Evolutionary conservation across 2,329 filamentous ascomycete genomes (phyloP), one percentile per base, ranked within the genome.

Genomic region (Fusarium pseudoanthophilum): DNA sequence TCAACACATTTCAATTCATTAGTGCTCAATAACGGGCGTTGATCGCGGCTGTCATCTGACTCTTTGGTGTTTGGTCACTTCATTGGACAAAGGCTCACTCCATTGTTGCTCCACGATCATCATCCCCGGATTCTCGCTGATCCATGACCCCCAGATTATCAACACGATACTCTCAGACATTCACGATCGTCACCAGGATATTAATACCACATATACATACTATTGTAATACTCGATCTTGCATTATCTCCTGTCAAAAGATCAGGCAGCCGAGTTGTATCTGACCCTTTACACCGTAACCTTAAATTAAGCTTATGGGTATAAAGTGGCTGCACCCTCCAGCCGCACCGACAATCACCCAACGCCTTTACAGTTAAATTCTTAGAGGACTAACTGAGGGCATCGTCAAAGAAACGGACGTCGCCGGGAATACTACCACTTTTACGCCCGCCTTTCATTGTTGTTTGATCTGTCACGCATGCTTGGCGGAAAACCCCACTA

Each of bases 271-370:
- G 11, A 32, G 30, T 53, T 4, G 4, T 20, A 53, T 67, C 21
- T 20, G 21, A 32, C 28, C 14, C 16, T 15, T 37, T 51, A 1
- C n/a, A 21, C 13, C 24, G n/a, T 32, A 67, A 67, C 62, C 62
- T 67, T 67, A 67, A 67, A 60, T 67, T 67, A 67, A 67, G 64
- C 64, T 67, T 67, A 67, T 26, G 34, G 39, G 11, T 13, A 11
- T 39, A 36, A 51, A 28, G 5, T 48, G 36, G 34, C 36, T 64
- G 24, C 49, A 53, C 21, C 21, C 5, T 10, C 15, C 20, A 20
- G 34, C 30, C 32, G 10, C 26, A 46, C 32, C 7, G 9, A 11
- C 2, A 21, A 30, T 15, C 21, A 15, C 20, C 14, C 14, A 45
- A 24, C 21, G n/a, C 6, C 7, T 16, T 21, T 4, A 0, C 3